Percentiles rank a stretch among this genome's conserved stretches.
Evolutionary conservation across 495 filamentous ascomycete genomes (phyloP).

Genomic region (Talaromyces nanjingensis): DNA sequence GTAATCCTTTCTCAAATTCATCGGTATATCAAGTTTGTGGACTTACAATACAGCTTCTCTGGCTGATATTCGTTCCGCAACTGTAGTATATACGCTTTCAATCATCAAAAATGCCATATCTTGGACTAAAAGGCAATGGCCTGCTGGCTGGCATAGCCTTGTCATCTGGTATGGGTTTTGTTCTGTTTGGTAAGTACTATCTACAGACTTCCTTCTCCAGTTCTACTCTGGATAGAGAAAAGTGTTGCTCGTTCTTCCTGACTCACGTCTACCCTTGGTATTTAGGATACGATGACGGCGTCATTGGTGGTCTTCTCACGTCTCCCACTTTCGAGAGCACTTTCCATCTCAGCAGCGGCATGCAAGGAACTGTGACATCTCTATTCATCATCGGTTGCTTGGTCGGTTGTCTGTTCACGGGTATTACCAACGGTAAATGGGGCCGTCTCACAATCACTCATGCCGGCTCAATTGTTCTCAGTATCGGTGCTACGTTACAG

Average conservation of each 20-base stretch:
- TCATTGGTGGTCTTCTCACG: conserved; percentile 15
- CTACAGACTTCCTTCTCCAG: background rate
- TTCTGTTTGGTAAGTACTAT: conserved; percentile 12
- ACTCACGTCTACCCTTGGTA: background rate
- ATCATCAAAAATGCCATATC: conserved; percentile 7
- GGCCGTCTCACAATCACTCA: conserved; percentile 24
- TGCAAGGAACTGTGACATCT: conserved; percentile 15
- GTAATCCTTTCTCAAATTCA: no score
- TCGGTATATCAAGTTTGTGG: no score
- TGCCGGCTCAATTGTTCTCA: conserved; percentile 40
- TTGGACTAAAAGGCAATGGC: conserved; percentile 9
- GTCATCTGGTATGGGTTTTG: conserved; percentile 15
- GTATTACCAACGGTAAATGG: conserved; percentile 1
- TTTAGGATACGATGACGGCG: conserved; percentile 15
- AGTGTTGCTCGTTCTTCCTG: background rate
- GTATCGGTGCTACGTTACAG: conserved; percentile 44
- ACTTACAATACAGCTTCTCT: no score
- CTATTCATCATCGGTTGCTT: conserved; percentile 1
- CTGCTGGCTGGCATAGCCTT: conserved; percentile 13
- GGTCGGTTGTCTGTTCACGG: conserved; percentile 5
- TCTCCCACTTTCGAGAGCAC: conserved; percentile 11
- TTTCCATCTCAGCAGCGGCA: conserved; percentile 13
- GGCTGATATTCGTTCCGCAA: background rate
- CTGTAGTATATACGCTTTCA: background rate
- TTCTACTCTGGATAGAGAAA: no score